These are phyloP conservation scores for Linaria vulgaris DNA, from an alignment of 257 asterid species.

Conservation along the genomic window DNA sequence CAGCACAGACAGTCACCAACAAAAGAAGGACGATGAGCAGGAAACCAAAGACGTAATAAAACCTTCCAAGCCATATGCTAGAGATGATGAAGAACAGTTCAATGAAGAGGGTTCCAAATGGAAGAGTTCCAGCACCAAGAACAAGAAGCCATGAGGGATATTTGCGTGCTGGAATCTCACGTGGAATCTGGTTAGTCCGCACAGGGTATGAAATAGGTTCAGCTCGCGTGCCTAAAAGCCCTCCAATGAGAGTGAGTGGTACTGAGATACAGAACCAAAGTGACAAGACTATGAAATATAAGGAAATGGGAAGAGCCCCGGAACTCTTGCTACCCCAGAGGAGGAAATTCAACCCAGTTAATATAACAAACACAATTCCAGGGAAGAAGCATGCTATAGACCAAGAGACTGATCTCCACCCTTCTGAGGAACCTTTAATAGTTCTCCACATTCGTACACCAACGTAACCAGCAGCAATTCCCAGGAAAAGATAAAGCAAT, in stretches of 20 bases:
- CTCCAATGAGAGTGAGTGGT: conserved; percentile 79
- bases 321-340: conserved; percentile 79
- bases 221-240: conserved; percentile 53
- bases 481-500: conserved; percentile 64
- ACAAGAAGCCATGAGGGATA: conserved; percentile 83
- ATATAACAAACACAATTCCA: conserved; percentile 62
- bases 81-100: conserved; percentile 83
- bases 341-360: conserved; percentile 61
- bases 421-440: conserved; percentile 55
- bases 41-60: conserved; percentile 77
- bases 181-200: conserved; percentile 71
- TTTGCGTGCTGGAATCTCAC: conserved; percentile 71
- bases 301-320: conserved; percentile 74
- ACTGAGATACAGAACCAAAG: conserved; percentile 86
- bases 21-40: conserved; percentile 57
- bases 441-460: conserved; percentile 67
- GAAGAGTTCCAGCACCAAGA: conserved; percentile 87
- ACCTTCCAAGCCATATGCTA: conserved; percentile 79
- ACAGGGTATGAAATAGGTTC: conserved; percentile 66
- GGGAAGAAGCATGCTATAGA: conserved; percentile 73
- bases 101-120: conserved; percentile 82
- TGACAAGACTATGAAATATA: conserved; percentile 51
- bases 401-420: conserved; percentile 80
- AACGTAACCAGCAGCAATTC: conserved; percentile 66
- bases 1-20: conserved; percentile 68